phyloP scores from a whole-genome alignment of 768 basidiomycete genomes.

The Gyrodon lividus region DNA sequence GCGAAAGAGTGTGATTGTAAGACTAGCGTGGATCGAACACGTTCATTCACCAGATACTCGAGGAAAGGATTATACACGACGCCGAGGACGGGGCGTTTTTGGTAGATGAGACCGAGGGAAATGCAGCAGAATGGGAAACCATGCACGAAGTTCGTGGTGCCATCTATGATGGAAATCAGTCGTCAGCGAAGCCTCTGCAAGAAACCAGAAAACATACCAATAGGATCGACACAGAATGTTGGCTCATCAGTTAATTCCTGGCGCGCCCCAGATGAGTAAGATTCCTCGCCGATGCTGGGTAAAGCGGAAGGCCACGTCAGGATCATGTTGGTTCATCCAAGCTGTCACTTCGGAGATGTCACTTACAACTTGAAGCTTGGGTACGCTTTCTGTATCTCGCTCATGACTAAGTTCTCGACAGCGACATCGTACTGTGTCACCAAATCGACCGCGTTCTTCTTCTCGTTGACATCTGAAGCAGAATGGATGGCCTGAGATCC shows the following conservation, averaged over 20 bases:
- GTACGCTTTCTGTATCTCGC: conserved; percentile 61
- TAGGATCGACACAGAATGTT: conserved; percentile 96
- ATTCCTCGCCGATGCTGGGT: conserved; percentile 89
- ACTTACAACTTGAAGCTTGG: conserved; percentile 83
- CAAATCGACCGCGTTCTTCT: conserved; percentile 92
- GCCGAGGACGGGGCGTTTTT: conserved; percentile 79
- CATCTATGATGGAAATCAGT: conserved; percentile 45
- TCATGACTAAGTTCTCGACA: conserved; percentile 83
- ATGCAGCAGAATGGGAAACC: conserved; percentile 88
- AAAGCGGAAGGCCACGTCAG: background rate
- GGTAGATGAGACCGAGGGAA: conserved; percentile 86
- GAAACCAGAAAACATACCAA: conserved; percentile 50
- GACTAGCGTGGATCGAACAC: background rate
- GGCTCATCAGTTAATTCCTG: conserved; percentile 79
- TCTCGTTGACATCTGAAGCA: conserved; percentile 64
- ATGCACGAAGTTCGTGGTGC: conserved; percentile 87
- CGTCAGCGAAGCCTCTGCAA: background rate
- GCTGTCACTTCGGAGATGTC: background rate
- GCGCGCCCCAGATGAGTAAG: conserved; percentile 73
- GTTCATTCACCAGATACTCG: conserved; percentile 62
- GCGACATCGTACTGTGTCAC: conserved; percentile 94
- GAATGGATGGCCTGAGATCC: conserved; percentile 73
- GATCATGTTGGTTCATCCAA: background rate
- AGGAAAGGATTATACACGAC: conserved; percentile 95
- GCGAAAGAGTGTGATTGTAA: background rate